Evolutionary conservation across 192 early-diverging fungal species (phyloP).

Genomic region (Coemansia sp.): DNA sequence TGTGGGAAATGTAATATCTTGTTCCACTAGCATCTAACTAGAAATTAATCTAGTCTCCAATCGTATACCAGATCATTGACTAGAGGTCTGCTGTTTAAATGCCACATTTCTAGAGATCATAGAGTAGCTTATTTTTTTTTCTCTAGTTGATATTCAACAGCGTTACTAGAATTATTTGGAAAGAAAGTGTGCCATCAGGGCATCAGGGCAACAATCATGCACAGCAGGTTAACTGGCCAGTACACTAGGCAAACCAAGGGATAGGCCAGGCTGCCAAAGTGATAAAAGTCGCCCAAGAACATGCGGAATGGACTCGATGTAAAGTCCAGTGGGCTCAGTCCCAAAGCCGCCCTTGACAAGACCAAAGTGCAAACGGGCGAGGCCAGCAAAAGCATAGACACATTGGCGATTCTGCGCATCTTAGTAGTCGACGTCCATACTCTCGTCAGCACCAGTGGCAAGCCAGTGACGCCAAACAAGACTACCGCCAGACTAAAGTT

Average conservation of each 20-base stretch:
- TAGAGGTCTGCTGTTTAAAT: no score
- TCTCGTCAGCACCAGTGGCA: slow-evolving; percentile 67
- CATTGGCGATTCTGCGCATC: slow-evolving; percentile 1
- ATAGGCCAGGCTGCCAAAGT: slow-evolving; percentile 66
- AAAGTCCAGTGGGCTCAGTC: slow-evolving; percentile 40
- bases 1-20: neutral
- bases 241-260: slow-evolving; percentile 70
- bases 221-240: slow-evolving; percentile 66
- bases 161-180: neutral
- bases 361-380: slow-evolving; percentile 62
- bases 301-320: slow-evolving; percentile 56
- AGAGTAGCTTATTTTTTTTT: no score
- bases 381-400: slow-evolving; percentile 47
- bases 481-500: slow-evolving; percentile 75
- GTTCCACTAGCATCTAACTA: no score
- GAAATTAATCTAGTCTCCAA: no score
- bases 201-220: slow-evolving; percentile 48
- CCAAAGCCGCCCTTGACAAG: slow-evolving; percentile 56
- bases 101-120: no score
- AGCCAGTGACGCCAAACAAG: slow-evolving; percentile 60
- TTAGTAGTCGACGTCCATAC: slow-evolving; percentile 32
- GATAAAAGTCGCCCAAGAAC: slow-evolving; percentile 66
- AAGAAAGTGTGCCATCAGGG: slow-evolving; percentile 19
- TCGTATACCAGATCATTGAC: no score
- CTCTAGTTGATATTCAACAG: no score